A percentile compares a stretch with the other conserved stretches of the same genome.
phyloP scores from a whole-genome alignment of 1,284 basidiomycete genomes.

The Rhodotorula sp. region DNA sequence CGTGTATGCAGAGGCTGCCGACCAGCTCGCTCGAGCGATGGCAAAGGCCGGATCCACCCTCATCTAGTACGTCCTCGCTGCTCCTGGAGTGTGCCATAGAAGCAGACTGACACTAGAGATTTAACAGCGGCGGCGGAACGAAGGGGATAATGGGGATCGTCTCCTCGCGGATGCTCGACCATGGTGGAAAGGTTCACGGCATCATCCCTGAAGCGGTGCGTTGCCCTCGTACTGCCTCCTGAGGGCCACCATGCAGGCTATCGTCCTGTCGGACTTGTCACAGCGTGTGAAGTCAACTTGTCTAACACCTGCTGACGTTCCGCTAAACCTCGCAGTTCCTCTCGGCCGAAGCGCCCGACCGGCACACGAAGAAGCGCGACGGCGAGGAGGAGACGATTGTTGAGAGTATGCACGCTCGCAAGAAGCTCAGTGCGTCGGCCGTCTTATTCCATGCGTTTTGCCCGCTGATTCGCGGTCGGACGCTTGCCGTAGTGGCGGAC shows the following conservation, averaged over 20 bases:
- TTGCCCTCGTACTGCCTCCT: not conserved
- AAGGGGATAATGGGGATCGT: conserved; percentile 38
- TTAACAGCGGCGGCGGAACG: conserved; percentile 32
- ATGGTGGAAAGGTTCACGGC: conserved; percentile 34
- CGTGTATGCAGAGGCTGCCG: conserved; percentile 43
- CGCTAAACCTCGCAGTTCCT: conserved; percentile 19
- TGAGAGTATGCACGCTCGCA: conserved; percentile 49
- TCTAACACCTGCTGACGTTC: not conserved
- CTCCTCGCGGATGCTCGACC: conserved; percentile 6
- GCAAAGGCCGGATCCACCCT: conserved; percentile 10
- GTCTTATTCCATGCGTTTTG: no score
- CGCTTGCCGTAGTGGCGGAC: conserved; percentile 32
- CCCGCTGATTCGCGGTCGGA: not conserved
- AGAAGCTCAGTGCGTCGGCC: conserved; percentile 43
- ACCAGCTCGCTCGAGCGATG: conserved; percentile 17
- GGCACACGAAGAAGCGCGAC: conserved; percentile 13
- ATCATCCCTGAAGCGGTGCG: conserved; percentile 37
- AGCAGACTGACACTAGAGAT: no score
- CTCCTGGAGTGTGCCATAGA: not conserved
- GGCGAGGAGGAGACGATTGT: conserved; percentile 44
- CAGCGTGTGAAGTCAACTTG: not conserved
- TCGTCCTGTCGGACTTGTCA: not conserved
- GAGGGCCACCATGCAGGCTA: not conserved
- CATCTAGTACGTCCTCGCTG: conserved; percentile 27
- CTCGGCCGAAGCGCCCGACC: conserved; percentile 26